Base-by-base conservation (phyloP, 2,329 filamentous ascomycete species). In the Parastagonospora nodorum region DNA sequence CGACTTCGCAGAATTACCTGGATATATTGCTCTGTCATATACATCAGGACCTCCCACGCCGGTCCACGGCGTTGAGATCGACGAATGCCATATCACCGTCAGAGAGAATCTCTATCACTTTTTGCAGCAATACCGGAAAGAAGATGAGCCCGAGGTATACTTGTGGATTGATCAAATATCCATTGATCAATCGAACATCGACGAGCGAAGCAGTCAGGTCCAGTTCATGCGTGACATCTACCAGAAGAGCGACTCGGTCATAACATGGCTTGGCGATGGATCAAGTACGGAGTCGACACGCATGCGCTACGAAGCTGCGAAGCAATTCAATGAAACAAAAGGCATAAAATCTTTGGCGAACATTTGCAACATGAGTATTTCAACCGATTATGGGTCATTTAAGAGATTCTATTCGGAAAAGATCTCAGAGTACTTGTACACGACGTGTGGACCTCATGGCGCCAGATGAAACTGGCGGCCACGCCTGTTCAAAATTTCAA, bases 191-290 rank as follows among this genome's bases (percentile, higher is more conserved):
- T 36, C 30, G 11, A 50, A 50, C 14, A 14, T 15, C 7, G 30
- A 41, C 9, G 47, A 50, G 36, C 14, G 16, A n/a, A 50, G 45
- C 30, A 36, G 45, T n/a, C 47, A 50, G 11, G 47, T 50, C 1
- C n/a, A 14, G 7, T 38, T 50, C 29, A 50, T 50, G 47, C 15
- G 41, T 4, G 29, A 35, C 8, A 50, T 45, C 28, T 50, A 50
- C 30, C 33, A 32, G 7, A 11, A 45, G 7, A 19, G 37, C 16
- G 14, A 8, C 33, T 36, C 16, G 8, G 33, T 36, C 14, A 14
- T 36, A 8, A 15, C 16, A 15, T 36, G 33, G 33, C 10, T 36
- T 14, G n/a, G 19, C 19, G 19, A 24, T 24, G 19, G 19, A 5
- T 24, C 19, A 24, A 24, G 19, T 24, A 24, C 5, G 19, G 19